phyloP scores from a whole-genome alignment of 2,329 filamentous ascomycete species.

The Clonostachys rhizophaga region DNA sequence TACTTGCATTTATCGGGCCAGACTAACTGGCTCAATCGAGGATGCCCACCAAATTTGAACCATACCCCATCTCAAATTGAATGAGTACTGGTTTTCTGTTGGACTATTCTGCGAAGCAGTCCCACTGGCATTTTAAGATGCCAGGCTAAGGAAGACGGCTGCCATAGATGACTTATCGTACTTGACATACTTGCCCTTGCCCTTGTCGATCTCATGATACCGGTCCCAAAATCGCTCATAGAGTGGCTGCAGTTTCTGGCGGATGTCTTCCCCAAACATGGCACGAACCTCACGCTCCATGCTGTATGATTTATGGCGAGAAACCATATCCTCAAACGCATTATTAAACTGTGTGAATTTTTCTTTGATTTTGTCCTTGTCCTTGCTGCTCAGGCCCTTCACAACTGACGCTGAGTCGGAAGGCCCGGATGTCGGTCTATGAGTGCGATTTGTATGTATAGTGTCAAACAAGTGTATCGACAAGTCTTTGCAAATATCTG shows the following conservation, averaged over 20 bases:
- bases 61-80: not conserved
- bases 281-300: constrained; percentile 90
- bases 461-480: constrained; percentile 83
- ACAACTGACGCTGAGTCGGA: constrained; percentile 82
- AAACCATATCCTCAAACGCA: constrained; percentile 83
- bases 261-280: constrained; percentile 77
- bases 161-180: constrained; percentile 86
- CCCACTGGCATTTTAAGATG: constrained; percentile 15
- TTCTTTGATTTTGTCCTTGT: constrained; percentile 93
- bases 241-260: constrained; percentile 86
- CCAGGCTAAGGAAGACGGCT: constrained; percentile 52
- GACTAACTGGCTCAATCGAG: too few species aligned
- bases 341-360: constrained; percentile 92
- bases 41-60: not conserved
- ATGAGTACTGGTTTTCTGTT: not conserved
- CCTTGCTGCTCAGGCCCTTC: constrained; percentile 79
- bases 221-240: constrained; percentile 96
- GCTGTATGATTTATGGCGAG: constrained; percentile 73
- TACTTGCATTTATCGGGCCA: too few species aligned
- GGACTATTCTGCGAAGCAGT: not conserved
- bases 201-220: constrained; percentile 97
- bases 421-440: constrained; percentile 68
- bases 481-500: constrained; percentile 84
- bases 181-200: constrained; percentile 96
- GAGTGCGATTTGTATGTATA: constrained; percentile 77